Evolutionary conservation across 2,329 filamentous ascomycete species (phyloP), one percentile per base, ranked within the genome.

Genomic region (Amesomyces nigricolor): DNA sequence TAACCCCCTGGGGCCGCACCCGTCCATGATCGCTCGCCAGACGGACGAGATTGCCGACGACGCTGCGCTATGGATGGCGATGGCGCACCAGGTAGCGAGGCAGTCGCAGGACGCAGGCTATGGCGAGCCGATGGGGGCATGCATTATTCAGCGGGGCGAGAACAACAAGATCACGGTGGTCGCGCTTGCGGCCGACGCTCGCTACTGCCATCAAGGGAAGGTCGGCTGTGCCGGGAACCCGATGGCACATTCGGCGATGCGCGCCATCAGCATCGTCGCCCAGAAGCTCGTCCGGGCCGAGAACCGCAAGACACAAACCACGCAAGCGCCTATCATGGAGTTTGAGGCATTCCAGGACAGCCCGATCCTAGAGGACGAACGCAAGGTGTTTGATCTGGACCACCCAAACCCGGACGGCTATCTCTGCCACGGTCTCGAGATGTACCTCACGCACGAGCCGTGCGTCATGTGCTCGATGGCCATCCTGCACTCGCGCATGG

Each of bases 381-480:
- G 75, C 59, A 68, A 73, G 53, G 80, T 86, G 59, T 88, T 84
- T 65, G 75, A 77, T 47, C 73, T 81, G 64, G 83, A 85, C 64
- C 87, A 86, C 65, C 81, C 80, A 40, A 81, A 78, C 61, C 80
- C 82, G 32, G 88, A 90, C 62, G 92, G 92, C 51, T 99, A 99
- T 69, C 83, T 99, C 17, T 97, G 92, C 72, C 90, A 95, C 62
- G 89, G 90, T 53, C 80, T 99, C 30, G 92, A 97, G 71, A 81
- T 99, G 54, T 97, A 96, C 73, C 78, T 95, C 58, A 96, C 91
- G 2, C 91, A 97, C 67, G 94, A 99, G 72, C 94, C 94, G 5
- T 99, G 94, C 68, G 82, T 95, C 58, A 95, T 95, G 82, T 99
- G 94, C 72, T 90, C 88, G 37, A 97, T 97, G 94, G 94, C 89